Evolutionary conservation across 768 basidiomycete genomes (phyloP), one percentile per base, ranked within the genome.

Genomic region (Tephrocybe sp.): DNA sequence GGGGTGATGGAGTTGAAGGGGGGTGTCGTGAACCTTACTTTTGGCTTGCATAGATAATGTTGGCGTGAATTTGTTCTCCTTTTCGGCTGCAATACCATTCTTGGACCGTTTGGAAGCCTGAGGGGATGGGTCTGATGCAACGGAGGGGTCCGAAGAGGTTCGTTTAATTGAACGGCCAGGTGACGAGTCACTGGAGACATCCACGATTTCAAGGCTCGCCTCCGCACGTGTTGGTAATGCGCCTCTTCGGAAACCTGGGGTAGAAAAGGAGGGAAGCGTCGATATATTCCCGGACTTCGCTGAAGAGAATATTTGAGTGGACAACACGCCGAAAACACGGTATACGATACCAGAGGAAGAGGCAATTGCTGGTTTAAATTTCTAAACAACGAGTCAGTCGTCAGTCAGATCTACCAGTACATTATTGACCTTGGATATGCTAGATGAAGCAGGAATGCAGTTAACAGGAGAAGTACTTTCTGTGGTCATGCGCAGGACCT

Each of bases 231-330:
- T 10, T 16, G 13, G 55, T 32, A 60, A 19, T 32, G 33, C 61
- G 48, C 59, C 70, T 72, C 40, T 45, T 48, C 59, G 58, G 53
- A 76, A 77, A 4, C 73, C 73, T 4, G 79, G 70, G 0, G 79
- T 78, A 1, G 75, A 72, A 54, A 79, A 76, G 1, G 74, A 66
- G 0, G 75, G 68, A 2, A 77, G 65, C 2, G 43, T 59, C 9
- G 64, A 52, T 45, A 59, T 23, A 22, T 65, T 43, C 49, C 53
- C 35, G 49, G 62, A 67, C 16, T 58, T 66, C n/a, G 39, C 67
- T 72, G 45, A 39, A 33, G 8, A 20, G 23, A 23, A 14, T 45
- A 26, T 42, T 39, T 30, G 19, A 39, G 30, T 13, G 34, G 8
- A 38, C 11, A 20, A 23, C 34, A 14, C 11, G 7, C 10, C 31